phyloP scores from a whole-genome alignment of 2,329 filamentous ascomycete species.

The Teratosphaeria pseudoeucalypti region DNA sequence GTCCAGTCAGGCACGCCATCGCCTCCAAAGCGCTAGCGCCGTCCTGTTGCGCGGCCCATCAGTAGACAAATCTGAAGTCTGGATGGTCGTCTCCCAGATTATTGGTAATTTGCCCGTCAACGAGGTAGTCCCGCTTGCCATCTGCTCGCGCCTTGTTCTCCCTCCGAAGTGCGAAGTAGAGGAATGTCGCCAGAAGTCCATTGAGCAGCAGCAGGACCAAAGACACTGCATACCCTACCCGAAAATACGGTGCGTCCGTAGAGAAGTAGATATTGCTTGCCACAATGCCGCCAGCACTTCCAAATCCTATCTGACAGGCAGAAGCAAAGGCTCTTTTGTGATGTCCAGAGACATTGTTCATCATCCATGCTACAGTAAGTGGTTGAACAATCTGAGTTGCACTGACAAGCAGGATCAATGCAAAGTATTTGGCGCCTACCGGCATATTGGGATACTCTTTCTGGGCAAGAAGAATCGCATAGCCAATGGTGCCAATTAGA shows the following conservation, averaged over 20 bases:
- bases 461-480: conserved; percentile 45
- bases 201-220: conserved; percentile 36
- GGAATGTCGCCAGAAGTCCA: conserved; percentile 29
- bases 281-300: conserved; percentile 43
- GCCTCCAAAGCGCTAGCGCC: neutral
- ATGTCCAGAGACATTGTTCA: conserved; percentile 47
- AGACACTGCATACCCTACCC: conserved; percentile 40
- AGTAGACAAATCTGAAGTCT: conserved; percentile 34
- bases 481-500: conserved; percentile 42
- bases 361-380: conserved; percentile 46
- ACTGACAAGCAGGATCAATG: conserved; percentile 44
- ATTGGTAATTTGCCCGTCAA: conserved; percentile 29
- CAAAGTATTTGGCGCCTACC: conserved; percentile 33
- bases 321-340: conserved; percentile 47
- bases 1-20: neutral
- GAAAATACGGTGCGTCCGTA: conserved; percentile 39
- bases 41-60: neutral
- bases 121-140: conserved; percentile 37
- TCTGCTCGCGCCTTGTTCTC: conserved; percentile 39
- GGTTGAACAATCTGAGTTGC: conserved; percentile 48
- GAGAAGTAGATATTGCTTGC: conserved; percentile 43
- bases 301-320: conserved; percentile 43
- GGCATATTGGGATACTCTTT: conserved; percentile 8
- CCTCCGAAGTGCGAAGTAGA: conserved; percentile 32
- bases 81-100: conserved; percentile 46